Percentiles rank a stretch among this genome's conserved stretches.
phyloP scores from a whole-genome alignment of 768 basidiomycete species.

The Macrocybe gigantea region DNA sequence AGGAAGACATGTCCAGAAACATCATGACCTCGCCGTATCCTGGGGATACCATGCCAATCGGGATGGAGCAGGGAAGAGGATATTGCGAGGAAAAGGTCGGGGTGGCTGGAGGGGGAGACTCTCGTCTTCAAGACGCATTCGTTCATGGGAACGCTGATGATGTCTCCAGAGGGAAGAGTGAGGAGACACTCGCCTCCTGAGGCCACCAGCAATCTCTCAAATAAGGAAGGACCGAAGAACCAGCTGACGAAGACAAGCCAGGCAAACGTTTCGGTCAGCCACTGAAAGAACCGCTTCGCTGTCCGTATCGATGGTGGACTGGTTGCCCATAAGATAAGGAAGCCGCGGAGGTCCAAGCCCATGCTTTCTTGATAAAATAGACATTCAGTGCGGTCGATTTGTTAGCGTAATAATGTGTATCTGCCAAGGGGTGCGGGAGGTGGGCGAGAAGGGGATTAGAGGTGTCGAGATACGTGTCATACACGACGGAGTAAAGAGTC shows the following conservation, averaged over 20 bases:
- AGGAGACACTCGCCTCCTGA: slow-evolving; percentile 81
- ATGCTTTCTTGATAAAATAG: slow-evolving; percentile 83
- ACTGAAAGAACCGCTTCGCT: slow-evolving; percentile 42
- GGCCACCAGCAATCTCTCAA: slow-evolving; percentile 56
- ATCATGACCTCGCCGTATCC: slow-evolving; percentile 80
- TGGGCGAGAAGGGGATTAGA: slow-evolving; percentile 68
- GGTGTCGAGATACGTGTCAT: slow-evolving; percentile 77
- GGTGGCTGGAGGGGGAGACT: slow-evolving; percentile 57
- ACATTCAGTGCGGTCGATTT: slow-evolving; percentile 81
- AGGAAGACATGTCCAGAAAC: slow-evolving; percentile 93
- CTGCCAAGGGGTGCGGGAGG: slow-evolving; percentile 61
- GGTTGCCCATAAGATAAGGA: slow-evolving; percentile 53
- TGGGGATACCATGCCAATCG: slow-evolving; percentile 47
- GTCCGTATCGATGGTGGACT: slow-evolving; percentile 41
- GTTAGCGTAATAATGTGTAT: slow-evolving; percentile 67
- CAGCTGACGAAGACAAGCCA: slow-evolving; percentile 78
- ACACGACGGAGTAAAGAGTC: slow-evolving; percentile 57
- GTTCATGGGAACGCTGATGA: slow-evolving; percentile 48
- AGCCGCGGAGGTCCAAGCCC: slow-evolving; percentile 81
- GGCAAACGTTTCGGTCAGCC: slow-evolving; percentile 48
- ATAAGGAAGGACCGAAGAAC: slow-evolving; percentile 83
- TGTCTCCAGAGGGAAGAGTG: slow-evolving; percentile 47
- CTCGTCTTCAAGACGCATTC: slow-evolving; percentile 47
- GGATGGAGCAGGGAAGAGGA: slow-evolving; percentile 27
- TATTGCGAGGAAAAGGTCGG: slow-evolving; percentile 48